These are phyloP conservation scores for Centaurea solstitialis DNA, from an alignment of 129 eudicot species.

Conservation along the genomic window DNA sequence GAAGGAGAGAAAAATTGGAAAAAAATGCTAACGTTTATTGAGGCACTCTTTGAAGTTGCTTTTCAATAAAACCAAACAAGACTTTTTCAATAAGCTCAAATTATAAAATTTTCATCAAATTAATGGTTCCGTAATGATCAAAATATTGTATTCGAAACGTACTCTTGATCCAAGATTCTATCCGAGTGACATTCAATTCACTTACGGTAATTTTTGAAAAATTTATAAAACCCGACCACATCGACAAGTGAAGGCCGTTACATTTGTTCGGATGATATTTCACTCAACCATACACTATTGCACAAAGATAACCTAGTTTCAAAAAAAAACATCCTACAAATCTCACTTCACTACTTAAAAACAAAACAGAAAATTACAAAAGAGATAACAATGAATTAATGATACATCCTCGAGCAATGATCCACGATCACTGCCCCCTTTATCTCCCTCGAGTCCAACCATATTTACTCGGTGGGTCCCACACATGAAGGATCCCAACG, in stretches of 20 bases:
- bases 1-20: neutral
- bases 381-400: constrained; percentile 18
- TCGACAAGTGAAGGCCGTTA: neutral
- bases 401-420: constrained; percentile 16
- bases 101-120: too few relatives aligned
- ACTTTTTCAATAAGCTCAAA: too few relatives aligned
- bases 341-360: neutral
- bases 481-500: neutral
- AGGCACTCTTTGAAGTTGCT: too few relatives aligned
- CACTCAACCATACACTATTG: neutral
- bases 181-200: too few relatives aligned
- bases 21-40: too few relatives aligned
- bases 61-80: too few relatives aligned
- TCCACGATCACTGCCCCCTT: neutral
- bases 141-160: too few relatives aligned
- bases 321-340: neutral
- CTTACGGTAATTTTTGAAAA: neutral
- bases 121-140: too few relatives aligned
- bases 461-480: constrained; percentile 16
- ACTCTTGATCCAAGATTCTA: too few relatives aligned
- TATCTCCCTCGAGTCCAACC: neutral
- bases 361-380: constrained; percentile 8
- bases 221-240: neutral
- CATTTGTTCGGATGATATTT: neutral
- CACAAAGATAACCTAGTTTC: neutral